phyloP scores from a whole-genome alignment of 169 alveolate species.

The Plasmodium cynomolgi region DNA sequence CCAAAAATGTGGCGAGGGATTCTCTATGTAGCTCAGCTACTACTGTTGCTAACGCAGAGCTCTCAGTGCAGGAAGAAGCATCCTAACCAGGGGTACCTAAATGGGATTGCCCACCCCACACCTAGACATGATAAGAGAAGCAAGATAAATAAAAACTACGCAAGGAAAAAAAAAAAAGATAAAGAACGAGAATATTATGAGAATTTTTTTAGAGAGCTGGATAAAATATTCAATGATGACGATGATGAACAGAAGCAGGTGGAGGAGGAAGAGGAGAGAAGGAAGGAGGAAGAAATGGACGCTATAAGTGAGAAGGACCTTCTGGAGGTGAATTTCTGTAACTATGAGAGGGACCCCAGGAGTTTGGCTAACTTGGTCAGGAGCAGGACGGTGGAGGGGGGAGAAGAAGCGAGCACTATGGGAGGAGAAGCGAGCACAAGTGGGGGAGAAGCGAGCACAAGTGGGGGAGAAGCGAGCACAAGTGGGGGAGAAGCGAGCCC shows the following conservation, averaged over 20 bases:
- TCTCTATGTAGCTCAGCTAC: background rate
- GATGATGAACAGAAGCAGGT: constrained; percentile 52
- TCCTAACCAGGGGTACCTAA: background rate
- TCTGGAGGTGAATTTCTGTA: constrained; percentile 50
- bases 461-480: background rate
- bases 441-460: background rate
- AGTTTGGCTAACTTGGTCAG: constrained; percentile 44
- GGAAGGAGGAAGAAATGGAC: constrained; percentile 38
- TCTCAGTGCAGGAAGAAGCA: background rate
- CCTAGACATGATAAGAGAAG: background rate
- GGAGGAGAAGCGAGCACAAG: background rate
- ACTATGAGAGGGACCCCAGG: constrained; percentile 70
- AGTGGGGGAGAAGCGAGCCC: background rate
- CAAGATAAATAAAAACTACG: background rate
- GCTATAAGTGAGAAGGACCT: constrained; percentile 33
- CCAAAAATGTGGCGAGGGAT: background rate
- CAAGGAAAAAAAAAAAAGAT: constrained; percentile 5
- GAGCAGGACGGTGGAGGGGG: background rate
- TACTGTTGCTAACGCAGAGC: background rate
- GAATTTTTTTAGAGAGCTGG: constrained; percentile 49
- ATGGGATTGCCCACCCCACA: background rate
- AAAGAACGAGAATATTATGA: constrained; percentile 39
- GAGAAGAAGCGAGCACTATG: background rate
- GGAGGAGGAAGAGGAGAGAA: constrained; percentile 64
- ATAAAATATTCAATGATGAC: constrained; percentile 51